phyloP scores from a whole-genome alignment of 2,329 filamentous ascomycete species.

The Colletotrichum sp. region DNA sequence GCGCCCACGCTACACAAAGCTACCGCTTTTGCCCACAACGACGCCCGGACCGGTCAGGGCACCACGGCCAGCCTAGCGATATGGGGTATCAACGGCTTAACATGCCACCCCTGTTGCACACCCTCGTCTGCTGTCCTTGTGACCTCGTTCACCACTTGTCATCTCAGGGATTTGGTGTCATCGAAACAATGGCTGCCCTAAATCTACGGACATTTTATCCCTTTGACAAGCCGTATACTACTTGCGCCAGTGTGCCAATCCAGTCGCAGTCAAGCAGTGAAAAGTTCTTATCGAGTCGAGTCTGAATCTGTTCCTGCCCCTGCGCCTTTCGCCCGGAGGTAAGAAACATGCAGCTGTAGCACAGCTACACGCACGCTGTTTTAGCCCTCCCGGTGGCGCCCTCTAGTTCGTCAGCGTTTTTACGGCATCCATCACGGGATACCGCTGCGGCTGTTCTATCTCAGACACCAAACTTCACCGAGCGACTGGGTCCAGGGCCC shows the following conservation, averaged over 20 bases:
- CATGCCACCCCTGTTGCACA: slow-evolving; percentile 8
- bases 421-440: not conserved
- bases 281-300: not conserved
- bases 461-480: slow-evolving; percentile 2
- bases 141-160: slow-evolving; percentile 12
- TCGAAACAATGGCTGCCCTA: slow-evolving; percentile 1
- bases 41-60: slow-evolving; percentile 20
- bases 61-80: slow-evolving; percentile 1
- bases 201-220: slow-evolving; percentile 1
- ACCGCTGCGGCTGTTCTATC: slow-evolving; percentile 3
- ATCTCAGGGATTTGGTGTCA: slow-evolving; percentile 4
- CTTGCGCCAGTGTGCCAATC: not conserved
- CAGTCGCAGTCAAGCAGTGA: not conserved
- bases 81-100: slow-evolving; percentile 18
- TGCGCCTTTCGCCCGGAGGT: not conserved
- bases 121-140: slow-evolving; percentile 14
- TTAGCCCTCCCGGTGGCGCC: not conserved
- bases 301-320: not conserved
- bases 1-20: slow-evolving; percentile 7
- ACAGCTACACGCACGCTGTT: not conserved
- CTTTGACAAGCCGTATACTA: not conserved
- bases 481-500: slow-evolving; percentile 1
- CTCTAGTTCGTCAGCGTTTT: not conserved
- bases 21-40: not conserved
- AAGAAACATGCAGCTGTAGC: not conserved